A percentile compares a stretch with the other conserved stretches of the same genome.
These are phyloP conservation scores for Dovyalis caffra DNA, from an alignment of 345 rosid species.

Conservation along the genomic window DNA sequence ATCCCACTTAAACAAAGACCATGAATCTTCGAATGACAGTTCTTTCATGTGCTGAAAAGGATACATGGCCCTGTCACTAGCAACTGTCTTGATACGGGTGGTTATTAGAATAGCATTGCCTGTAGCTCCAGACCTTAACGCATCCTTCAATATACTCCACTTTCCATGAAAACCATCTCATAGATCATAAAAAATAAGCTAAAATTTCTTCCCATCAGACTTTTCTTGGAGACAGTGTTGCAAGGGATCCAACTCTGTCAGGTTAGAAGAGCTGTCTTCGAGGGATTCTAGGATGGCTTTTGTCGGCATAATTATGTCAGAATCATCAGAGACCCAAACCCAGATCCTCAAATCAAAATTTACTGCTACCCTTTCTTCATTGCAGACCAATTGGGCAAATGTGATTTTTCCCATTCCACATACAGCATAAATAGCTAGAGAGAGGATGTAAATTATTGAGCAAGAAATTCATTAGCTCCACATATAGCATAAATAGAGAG, in stretches of 20 bases:
- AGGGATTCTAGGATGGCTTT: conserved; percentile 1
- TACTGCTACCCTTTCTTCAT: no score
- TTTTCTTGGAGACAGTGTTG: not conserved
- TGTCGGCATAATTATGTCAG: not conserved
- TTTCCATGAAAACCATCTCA: not conserved
- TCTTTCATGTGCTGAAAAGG: not conserved
- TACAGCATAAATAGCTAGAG: no score
- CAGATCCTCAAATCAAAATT: conserved; percentile 8
- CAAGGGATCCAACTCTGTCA: conserved; percentile 4
- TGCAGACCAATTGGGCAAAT: no score
- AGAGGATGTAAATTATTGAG: no score
- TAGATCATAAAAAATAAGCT: conserved; percentile 9
- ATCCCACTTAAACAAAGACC: conserved; percentile 4
- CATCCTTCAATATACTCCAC: not conserved
- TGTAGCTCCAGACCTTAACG: not conserved
- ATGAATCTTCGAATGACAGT: conserved; percentile 13
- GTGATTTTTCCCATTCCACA: no score
- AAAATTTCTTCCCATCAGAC: not conserved
- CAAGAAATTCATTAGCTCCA: no score
- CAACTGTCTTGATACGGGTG: not conserved
- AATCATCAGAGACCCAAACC: conserved; percentile 13
- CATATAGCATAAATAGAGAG: no score
- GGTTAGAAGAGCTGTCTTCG: not conserved
- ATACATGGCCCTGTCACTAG: not conserved
- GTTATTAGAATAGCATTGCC: not conserved